Base-by-base conservation (phyloP, 495 filamentous ascomycete genomes). In the Penicillium turbatum region DNA sequence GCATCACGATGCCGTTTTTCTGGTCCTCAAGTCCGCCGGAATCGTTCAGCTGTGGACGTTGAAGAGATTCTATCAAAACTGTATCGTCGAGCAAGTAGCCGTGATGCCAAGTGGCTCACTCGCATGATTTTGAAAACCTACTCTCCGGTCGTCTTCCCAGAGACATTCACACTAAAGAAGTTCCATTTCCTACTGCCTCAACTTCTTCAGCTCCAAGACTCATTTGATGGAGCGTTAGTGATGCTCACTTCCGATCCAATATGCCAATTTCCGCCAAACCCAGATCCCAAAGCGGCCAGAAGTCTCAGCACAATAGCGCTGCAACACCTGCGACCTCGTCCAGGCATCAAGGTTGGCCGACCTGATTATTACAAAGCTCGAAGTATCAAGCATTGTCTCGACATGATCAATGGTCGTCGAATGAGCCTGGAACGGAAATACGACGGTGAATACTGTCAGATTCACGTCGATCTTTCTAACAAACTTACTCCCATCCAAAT, bases 31-130 rank as follows among this genome's bases (percentile, higher is more conserved):
- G 76, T 91, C 19, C 78, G 82, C 36, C 77, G 69, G 21, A 73
- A 76, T 15, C 73, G 68, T 17, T 51, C 70, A 9, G 66, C 67
- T 12, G 63, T 66, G 0, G 68, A 78, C 35, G 65, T 75, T 8
- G 80, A 84, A 17, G 61, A 70, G 8, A 57, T 74, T 8, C 61
- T 90, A 1, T 72, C 74, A 15, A 62, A 66, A 26, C 61, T 90
- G 0, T 89, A 86, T 65, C 77, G 67, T 37, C 76, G 81, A 11
- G 54, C 90, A 26, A 77, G 79, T 38, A 82, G 86, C 13, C 75
- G 80, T 35, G 87, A 96, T 63, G 88, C 85, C 0, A 96, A 96
- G 70, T 96, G 92, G 92, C 76, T 97, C 10, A 90, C 88, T 0
- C 78, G 92, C 6, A 70, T 93, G 64, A 80, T 97, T 32, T 68